A percentile compares a stretch with the other conserved stretches of the same genome.
Conservation (phyloP, 148 eudicot species). For the Oxyria digyna region DNA sequence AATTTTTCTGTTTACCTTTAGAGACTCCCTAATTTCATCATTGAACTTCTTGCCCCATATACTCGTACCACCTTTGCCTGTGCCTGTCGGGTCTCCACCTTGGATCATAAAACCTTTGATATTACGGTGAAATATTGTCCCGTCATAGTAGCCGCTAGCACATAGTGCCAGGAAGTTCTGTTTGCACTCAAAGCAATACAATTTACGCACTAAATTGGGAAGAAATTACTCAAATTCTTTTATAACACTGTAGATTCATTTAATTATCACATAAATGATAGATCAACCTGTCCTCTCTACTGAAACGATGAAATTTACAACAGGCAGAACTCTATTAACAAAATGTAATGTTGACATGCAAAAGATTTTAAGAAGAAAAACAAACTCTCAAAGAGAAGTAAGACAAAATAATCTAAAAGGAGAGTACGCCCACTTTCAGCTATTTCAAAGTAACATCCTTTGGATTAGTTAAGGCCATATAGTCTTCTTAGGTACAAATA, state of each 20-base stretch:
- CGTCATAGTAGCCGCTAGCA: constrained; percentile 90
- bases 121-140: constrained; percentile 90
- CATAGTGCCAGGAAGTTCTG: constrained; percentile 94
- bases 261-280: neutral
- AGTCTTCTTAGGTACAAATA: neutral
- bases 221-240: neutral
- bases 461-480: neutral
- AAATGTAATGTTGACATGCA: neutral
- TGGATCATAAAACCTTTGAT: constrained; percentile 99
- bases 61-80: constrained; percentile 97
- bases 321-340: neutral
- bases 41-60: constrained; percentile 94
- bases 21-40: constrained; percentile 94
- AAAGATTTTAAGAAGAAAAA: neutral
- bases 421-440: neutral
- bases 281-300: neutral
- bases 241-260: neutral
- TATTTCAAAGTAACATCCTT: neutral
- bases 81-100: constrained; percentile 96
- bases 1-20: constrained; percentile 43
- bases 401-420: neutral
- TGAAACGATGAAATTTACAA: neutral
- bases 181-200: constrained; percentile 11
- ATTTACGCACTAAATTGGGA: neutral
- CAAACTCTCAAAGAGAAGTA: neutral